A percentile compares a stretch with the other conserved stretches of the same genome.
Evolutionary conservation across 306 rosid species (phyloP).

Genomic region (Sindora glabra): DNA sequence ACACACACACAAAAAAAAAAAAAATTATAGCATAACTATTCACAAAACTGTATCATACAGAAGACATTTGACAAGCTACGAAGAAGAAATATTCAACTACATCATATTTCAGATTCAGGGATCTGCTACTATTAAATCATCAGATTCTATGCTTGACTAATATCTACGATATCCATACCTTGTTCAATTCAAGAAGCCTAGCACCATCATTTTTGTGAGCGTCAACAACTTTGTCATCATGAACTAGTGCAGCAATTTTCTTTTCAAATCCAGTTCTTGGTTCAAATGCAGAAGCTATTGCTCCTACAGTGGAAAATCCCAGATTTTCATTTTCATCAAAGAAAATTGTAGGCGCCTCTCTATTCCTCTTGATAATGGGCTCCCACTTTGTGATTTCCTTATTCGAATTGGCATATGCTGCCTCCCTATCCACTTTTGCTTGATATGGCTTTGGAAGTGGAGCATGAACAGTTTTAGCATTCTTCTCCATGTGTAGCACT

Average conservation of each 20-base stretch:
- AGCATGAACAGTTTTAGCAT: slow-evolving; percentile 36
- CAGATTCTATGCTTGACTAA: not conserved
- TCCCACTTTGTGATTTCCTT: slow-evolving; percentile 68
- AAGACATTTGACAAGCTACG: not conserved
- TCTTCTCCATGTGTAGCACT: slow-evolving; percentile 30
- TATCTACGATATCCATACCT: slow-evolving; percentile 32
- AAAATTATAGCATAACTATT: not conserved
- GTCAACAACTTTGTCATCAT: slow-evolving; percentile 47
- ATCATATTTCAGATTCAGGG: no score
- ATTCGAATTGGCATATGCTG: slow-evolving; percentile 50
- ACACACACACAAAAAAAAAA: not conserved
- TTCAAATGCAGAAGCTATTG: slow-evolving; percentile 77
- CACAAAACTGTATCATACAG: not conserved
- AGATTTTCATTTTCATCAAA: slow-evolving; percentile 57
- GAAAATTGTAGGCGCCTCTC: slow-evolving; percentile 64
- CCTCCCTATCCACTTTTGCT: slow-evolving; percentile 59
- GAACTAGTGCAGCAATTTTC: slow-evolving; percentile 68
- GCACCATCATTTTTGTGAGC: slow-evolving; percentile 82
- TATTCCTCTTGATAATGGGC: slow-evolving; percentile 60
- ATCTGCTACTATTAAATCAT: no score
- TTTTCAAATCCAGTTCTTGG: slow-evolving; percentile 86
- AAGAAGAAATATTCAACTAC: not conserved
- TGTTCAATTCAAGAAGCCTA: slow-evolving; percentile 72
- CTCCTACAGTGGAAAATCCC: slow-evolving; percentile 80
- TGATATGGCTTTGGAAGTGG: slow-evolving; percentile 64